Evolutionary conservation across 2,329 filamentous ascomycete genomes (phyloP).

Genomic region (Exophiala spinifera): DNA sequence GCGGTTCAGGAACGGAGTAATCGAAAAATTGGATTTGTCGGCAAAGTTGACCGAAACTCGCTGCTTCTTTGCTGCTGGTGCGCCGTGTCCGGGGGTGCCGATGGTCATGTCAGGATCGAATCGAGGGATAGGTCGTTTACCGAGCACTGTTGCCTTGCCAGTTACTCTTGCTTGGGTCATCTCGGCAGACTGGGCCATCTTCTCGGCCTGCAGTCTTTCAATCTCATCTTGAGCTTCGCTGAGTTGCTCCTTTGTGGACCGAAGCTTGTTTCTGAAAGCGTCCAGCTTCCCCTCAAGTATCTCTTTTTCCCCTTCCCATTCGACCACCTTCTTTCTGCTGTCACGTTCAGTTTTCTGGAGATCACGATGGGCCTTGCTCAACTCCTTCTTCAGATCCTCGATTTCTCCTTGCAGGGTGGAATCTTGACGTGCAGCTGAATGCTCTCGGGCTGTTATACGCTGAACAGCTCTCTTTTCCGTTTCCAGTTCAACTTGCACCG

Average conservation of each 20-base stretch:
- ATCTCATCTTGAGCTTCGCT: slow-evolving; percentile 62
- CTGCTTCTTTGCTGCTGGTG: slow-evolving; percentile 54
- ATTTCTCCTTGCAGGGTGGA: slow-evolving; percentile 41
- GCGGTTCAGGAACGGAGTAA: slow-evolving; percentile 87
- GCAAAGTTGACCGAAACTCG: slow-evolving; percentile 62
- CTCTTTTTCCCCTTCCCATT: slow-evolving; percentile 61
- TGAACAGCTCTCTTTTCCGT: slow-evolving; percentile 71
- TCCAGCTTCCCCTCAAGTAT: slow-evolving; percentile 69
- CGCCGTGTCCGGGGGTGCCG: slow-evolving; percentile 50
- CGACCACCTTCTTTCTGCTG: slow-evolving; percentile 55
- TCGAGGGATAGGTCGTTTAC: slow-evolving; percentile 43
- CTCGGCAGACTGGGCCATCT: slow-evolving; percentile 33
- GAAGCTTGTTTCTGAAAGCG: slow-evolving; percentile 66
- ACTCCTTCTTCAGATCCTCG: slow-evolving; percentile 49
- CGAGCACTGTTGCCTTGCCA: slow-evolving; percentile 31
- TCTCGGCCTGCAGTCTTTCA: slow-evolving; percentile 40
- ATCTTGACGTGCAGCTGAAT: slow-evolving; percentile 48
- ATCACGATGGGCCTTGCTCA: slow-evolving; percentile 51
- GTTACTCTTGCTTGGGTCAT: slow-evolving; percentile 25
- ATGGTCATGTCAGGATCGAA: slow-evolving; percentile 48
- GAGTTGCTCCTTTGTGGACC: slow-evolving; percentile 67
- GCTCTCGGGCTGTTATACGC: slow-evolving; percentile 52
- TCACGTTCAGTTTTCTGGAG: slow-evolving; percentile 48
- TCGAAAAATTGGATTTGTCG: slow-evolving; percentile 89
- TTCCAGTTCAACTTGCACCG: slow-evolving; percentile 76